Percentiles rank a stretch among this genome's conserved stretches.
Evolutionary conservation across 2,329 filamentous ascomycete genomes (phyloP).

Genomic region (Trichoderma arundinaceum): DNA sequence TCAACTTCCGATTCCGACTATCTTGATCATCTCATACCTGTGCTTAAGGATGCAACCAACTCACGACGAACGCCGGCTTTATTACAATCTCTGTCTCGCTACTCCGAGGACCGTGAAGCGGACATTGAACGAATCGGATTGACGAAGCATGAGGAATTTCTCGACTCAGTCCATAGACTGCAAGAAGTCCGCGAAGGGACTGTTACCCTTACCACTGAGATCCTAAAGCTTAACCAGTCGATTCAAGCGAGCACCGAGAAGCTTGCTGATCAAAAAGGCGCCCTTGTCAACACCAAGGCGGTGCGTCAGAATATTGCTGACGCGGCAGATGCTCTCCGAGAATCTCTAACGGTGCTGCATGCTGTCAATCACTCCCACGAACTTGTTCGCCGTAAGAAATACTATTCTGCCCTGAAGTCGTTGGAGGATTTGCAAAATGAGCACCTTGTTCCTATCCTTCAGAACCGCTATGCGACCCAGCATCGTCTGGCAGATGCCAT

Average conservation of each 20-base stretch:
- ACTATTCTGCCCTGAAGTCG: conserved; percentile 92
- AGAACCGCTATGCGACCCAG: conserved; percentile 86
- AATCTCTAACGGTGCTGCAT: conserved; percentile 88
- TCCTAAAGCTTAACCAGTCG: conserved; percentile 88
- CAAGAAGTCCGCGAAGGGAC: conserved; percentile 90
- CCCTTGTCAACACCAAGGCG: conserved; percentile 86
- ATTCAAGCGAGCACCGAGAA: conserved; percentile 96
- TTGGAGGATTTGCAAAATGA: conserved; percentile 96
- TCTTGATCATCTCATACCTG: conserved; percentile 91
- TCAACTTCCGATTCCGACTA: conserved; percentile 92
- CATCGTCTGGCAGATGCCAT: conserved; percentile 96
- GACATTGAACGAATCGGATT: conserved; percentile 96
- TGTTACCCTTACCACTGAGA: conserved; percentile 85
- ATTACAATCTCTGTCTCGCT: conserved; percentile 71
- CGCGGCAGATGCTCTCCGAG: conserved; percentile 83
- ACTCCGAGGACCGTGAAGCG: conserved; percentile 82
- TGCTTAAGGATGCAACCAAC: conserved; percentile 85
- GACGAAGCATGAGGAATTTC: conserved; percentile 95
- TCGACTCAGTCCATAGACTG: conserved; percentile 91
- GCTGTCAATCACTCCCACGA: conserved; percentile 95
- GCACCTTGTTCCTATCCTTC: conserved; percentile 74
- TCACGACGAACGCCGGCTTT: conserved; percentile 75
- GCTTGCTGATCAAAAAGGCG: conserved; percentile 91
- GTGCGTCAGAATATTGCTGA: conserved; percentile 97
- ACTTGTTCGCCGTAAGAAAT: conserved; percentile 87